phyloP scores from a whole-genome alignment of 805 yeast species.

The Saccharomycopsis sp. region DNA sequence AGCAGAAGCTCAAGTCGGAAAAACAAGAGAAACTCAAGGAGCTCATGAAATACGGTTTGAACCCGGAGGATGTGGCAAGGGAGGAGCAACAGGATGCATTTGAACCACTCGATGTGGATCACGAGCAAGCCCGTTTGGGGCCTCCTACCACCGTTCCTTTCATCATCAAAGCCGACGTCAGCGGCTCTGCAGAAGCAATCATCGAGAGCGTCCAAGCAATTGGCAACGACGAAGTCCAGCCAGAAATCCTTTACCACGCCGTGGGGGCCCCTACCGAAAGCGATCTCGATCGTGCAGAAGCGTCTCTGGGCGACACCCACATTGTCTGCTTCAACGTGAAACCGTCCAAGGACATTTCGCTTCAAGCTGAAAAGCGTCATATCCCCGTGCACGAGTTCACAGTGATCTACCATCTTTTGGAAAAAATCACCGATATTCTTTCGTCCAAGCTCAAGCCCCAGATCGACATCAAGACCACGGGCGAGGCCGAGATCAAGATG shows the following conservation, averaged over 20 bases:
- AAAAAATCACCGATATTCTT: slow-evolving; percentile 63
- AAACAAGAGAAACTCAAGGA: slow-evolving; percentile 47
- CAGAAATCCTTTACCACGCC: slow-evolving; percentile 59
- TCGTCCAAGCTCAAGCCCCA: slow-evolving; percentile 54
- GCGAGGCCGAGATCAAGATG: slow-evolving; percentile 62
- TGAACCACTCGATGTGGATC: slow-evolving; percentile 25
- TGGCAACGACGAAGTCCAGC: slow-evolving; percentile 80
- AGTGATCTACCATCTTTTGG: slow-evolving; percentile 82
- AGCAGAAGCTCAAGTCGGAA: slow-evolving; percentile 42
- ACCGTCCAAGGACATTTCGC: slow-evolving; percentile 52
- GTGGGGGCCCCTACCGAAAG: slow-evolving; percentile 70
- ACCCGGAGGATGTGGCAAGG: slow-evolving; percentile 36
- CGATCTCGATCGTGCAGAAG: slow-evolving; percentile 58
- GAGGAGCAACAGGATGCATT: slow-evolving; percentile 21
- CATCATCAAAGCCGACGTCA: slow-evolving; percentile 83
- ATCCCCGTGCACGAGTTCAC: slow-evolving; percentile 58
- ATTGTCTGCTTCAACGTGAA: slow-evolving; percentile 73
- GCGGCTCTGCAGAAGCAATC: slow-evolving; percentile 93
- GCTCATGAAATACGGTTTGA: slow-evolving; percentile 53
- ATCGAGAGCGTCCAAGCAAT: slow-evolving; percentile 67
- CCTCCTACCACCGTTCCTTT: slow-evolving; percentile 37
- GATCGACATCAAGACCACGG: slow-evolving; percentile 53
- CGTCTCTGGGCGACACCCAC: slow-evolving; percentile 62
- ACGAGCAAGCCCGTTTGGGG: slow-evolving; percentile 20
- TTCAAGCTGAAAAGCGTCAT: slow-evolving; percentile 46